Percentiles rank a stretch among this genome's conserved stretches.
phyloP scores from a whole-genome alignment of 768 basidiomycete genomes.

The Pisolithus sp. region DNA sequence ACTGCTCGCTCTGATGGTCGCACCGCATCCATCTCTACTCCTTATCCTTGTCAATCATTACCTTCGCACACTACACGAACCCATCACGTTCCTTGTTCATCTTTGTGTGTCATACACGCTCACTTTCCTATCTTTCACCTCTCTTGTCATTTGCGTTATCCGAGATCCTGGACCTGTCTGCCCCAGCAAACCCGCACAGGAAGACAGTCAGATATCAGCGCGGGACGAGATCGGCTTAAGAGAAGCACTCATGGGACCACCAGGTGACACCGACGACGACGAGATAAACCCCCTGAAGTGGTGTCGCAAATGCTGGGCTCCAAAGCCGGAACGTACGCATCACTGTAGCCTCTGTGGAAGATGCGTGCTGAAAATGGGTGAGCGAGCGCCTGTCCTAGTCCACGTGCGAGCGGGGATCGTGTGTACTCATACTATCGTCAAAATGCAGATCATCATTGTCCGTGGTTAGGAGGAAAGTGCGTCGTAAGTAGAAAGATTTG shows the following conservation, averaged over 20 bases:
- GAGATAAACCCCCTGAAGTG: conserved; percentile 57
- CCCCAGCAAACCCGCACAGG: conserved; percentile 13
- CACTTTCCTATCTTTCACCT: conserved; percentile 62
- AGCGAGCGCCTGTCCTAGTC: conserved; percentile 17
- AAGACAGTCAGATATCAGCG: conserved; percentile 20
- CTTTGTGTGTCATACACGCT: conserved; percentile 56
- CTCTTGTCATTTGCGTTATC: conserved; percentile 63
- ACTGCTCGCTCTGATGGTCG: conserved; percentile 51
- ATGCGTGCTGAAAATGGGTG: conserved; percentile 84
- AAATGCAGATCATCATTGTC: conserved; percentile 75
- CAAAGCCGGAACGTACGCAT: conserved; percentile 75
- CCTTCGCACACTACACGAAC: conserved; percentile 45
- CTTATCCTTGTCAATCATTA: conserved; percentile 64
- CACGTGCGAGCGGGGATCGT: background rate
- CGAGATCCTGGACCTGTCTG: conserved; percentile 69
- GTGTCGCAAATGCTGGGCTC: conserved; percentile 75
- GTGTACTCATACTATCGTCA: background rate
- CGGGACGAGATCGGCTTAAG: conserved; percentile 43
- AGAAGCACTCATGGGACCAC: conserved; percentile 53
- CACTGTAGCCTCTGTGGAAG: conserved; percentile 71
- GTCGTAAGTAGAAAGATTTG: conserved; percentile 45
- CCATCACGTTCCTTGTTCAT: conserved; percentile 45
- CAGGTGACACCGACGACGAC: conserved; percentile 39
- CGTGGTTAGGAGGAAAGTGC: conserved; percentile 74
- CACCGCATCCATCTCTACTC: conserved; percentile 70